phyloP scores from a whole-genome alignment of 257 asterid species.

The Solanum etuberosum region DNA sequence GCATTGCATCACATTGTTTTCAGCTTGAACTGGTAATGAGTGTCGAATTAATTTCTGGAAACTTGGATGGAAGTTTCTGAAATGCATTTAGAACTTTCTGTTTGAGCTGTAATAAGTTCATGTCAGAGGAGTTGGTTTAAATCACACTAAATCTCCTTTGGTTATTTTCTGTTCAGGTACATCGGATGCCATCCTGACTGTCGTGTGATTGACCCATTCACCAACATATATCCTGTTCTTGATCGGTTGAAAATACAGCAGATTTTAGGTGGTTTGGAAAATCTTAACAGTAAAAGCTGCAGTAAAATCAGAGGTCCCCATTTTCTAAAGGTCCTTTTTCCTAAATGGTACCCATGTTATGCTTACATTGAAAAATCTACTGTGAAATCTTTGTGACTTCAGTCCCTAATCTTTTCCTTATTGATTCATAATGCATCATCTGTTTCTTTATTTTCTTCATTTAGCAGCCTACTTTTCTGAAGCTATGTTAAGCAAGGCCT shows the following conservation, averaged over 20 bases:
- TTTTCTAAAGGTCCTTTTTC: conserved; percentile 67
- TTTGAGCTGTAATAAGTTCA: neutral
- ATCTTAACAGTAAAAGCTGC: conserved; percentile 31
- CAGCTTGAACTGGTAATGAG: neutral
- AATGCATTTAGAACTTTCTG: neutral
- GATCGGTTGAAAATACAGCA: conserved; percentile 84
- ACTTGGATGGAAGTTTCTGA: neutral
- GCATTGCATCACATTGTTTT: neutral
- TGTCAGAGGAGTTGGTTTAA: neutral
- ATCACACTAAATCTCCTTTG: neutral
- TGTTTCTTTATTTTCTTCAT: neutral
- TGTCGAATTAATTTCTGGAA: neutral
- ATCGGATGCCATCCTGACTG: conserved; percentile 34
- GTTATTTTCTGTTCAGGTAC: conserved; percentile 39
- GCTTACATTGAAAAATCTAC: neutral
- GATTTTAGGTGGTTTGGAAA: conserved; percentile 62
- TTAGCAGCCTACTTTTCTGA: neutral
- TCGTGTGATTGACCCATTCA: conserved; percentile 72
- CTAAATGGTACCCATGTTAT: conserved; percentile 9
- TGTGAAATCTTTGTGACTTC: neutral
- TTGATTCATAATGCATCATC: neutral
- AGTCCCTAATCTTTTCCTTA: neutral
- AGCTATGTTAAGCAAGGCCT: neutral
- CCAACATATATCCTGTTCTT: conserved; percentile 59
- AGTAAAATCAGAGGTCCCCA: conserved; percentile 73